Evolutionary conservation across 139 green algal species (phyloP), one percentile per base, ranked within the genome.

Genomic region (Volvox reticuliferus): DNA sequence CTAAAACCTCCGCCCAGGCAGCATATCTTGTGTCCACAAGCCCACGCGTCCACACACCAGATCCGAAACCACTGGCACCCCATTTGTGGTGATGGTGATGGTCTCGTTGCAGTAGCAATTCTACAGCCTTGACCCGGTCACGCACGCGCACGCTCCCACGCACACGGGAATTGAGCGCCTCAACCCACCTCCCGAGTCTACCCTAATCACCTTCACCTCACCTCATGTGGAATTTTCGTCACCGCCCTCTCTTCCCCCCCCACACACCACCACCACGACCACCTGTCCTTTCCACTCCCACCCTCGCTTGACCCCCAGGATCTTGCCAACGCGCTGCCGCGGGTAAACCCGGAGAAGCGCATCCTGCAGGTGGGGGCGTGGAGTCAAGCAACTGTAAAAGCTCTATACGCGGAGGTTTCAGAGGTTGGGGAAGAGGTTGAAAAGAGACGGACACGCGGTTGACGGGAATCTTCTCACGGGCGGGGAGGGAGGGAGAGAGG

Each of bases 311-410:
- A 20, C 12, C 0, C n/a, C 6, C 82, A 88, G 82, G 82, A 88
- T 35, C 65, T 88, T 2, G 65, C 65, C 13, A 37, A 88, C 33
- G 82, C 82, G 12, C 22, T 88, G 20, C 35, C 82, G 9, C 82
- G 82, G 1, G 82, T 62, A 62, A 79, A 88, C 33, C 82, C 82
- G 22, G 82, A 88, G 82, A 88, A 88, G 82, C 82, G 82, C 5
- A 67, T 88, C 14, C 32, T 88, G 63, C 65, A 88, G 82, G 82
- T 88, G 33, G 16, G 81, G 36, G 50, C 2, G 16, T 9, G 44
- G 5, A 55, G 9, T 5, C 44, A 9, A 5, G 44, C 44, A 55
- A 55, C 44, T 55, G 44, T 55, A 9, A 55, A 2, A 62, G 5
- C 33, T 79, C 26, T 18, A 32, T n/a, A n/a, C n/a, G n/a, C 14